Evolutionary conservation across 106 monocot genomes (phyloP), one percentile per base, ranked within the genome.

Genomic region (Vanilla planifolia): DNA sequence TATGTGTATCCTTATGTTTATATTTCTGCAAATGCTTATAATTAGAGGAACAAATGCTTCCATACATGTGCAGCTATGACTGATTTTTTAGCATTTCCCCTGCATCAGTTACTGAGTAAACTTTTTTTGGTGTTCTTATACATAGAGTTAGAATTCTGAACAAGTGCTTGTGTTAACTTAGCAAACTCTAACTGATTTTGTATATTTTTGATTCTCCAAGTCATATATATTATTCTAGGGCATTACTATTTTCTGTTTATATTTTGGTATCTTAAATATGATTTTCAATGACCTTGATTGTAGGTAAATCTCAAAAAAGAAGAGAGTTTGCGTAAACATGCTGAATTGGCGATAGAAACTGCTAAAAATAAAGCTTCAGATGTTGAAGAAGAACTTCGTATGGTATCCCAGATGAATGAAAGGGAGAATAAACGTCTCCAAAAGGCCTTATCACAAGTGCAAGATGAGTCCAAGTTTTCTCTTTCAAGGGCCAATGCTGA

Each of bases 401-500:
- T 53, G 28, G 29, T 53, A 29, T 32, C 53, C 32, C 16, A 32
- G 53, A 53, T 6, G 1, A 53, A n/a, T 53, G 53, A 53, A 53
- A 53, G 53, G 29, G 53, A 53, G 53, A 53, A 53, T 29, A 53
- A 32, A 15, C 53, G 30, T 32, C 30, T 53, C 28, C 53, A 53
- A 15, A 29, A 29, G 30, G 28, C 53, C 32, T 53, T 53, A 15
- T 53, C 14, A 9, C 53, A 53, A 29, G 28, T 29, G 53, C 53
- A 53, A 53, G 53, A 53, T 30, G 53, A 53, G 5, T 53, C 53
- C 15, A 32, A 53, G 53, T 30, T 53, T 14, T 30, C 28, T 29
- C n/a, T 30, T 0, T 53, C 29, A 53, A 53, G 53, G 15, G 53
- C 8, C 15, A 53, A 53, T 53, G 53, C 53, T 32, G 53, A 53